These are phyloP conservation scores for Xanthoconium stramineum DNA, from an alignment of 768 basidiomycete genomes.

Conservation along the genomic window DNA sequence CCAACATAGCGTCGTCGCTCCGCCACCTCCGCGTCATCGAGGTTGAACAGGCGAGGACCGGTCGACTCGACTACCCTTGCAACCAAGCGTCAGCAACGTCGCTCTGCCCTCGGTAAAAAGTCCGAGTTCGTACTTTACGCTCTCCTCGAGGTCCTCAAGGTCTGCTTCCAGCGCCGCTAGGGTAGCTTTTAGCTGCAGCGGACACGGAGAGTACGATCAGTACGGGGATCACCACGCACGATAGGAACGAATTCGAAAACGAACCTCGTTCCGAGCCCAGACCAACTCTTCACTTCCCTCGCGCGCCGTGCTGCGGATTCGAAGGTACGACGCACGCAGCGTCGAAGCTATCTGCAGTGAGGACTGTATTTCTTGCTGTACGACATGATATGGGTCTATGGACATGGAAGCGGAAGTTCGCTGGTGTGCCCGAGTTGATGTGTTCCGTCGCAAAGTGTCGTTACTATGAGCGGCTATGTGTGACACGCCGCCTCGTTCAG, in stretches of 20 bases:
- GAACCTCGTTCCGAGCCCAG: slow-evolving; percentile 77
- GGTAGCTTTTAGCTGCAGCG: slow-evolving; percentile 64
- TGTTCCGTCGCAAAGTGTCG: no score
- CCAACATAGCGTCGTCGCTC: slow-evolving; percentile 74
- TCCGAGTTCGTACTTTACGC: slow-evolving; percentile 65
- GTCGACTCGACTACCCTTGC: slow-evolving; percentile 81
- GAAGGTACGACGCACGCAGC: slow-evolving; percentile 69
- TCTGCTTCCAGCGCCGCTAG: slow-evolving; percentile 81
- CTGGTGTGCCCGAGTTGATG: neutral
- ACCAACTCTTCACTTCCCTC: slow-evolving; percentile 77
- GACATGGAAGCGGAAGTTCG: slow-evolving; percentile 51
- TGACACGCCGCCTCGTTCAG: no score
- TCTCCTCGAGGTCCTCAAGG: slow-evolving; percentile 90
- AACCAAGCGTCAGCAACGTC: slow-evolving; percentile 4
- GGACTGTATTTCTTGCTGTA: slow-evolving; percentile 77
- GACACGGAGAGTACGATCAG: neutral
- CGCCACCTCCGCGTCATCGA: slow-evolving; percentile 74
- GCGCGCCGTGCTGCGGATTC: slow-evolving; percentile 71
- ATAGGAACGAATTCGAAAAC: neutral
- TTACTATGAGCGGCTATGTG: neutral
- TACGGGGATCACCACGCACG: neutral
- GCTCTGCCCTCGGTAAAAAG: neutral
- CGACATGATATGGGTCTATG: slow-evolving; percentile 83
- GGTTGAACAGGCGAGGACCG: slow-evolving; percentile 80
- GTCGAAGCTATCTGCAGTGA: slow-evolving; percentile 70